These are phyloP conservation scores for Alternaria postmessia DNA, from an alignment of 2,329 filamentous ascomycete genomes.

Conservation along the genomic window DNA sequence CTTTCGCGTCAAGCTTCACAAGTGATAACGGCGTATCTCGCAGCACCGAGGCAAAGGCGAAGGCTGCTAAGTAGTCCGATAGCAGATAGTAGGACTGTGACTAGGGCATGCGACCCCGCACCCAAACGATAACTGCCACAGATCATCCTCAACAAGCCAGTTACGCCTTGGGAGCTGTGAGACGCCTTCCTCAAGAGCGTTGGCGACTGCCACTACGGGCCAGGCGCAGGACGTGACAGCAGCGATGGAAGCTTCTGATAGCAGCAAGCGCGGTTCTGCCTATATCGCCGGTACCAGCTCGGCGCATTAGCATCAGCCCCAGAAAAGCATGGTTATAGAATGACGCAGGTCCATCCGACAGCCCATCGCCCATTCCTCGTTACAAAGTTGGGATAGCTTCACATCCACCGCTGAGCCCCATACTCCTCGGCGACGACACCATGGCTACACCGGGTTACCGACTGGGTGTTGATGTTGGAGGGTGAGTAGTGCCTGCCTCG, in stretches of 20 bases:
- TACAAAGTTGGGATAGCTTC: slow-evolving; percentile 2
- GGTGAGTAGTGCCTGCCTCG: slow-evolving; percentile 31
- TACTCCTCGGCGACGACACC: background rate
- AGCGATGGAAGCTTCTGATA: background rate
- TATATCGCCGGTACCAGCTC: slow-evolving; percentile 13
- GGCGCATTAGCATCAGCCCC: slow-evolving; percentile 9
- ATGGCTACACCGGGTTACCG: slow-evolving; percentile 35
- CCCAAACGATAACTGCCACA: background rate
- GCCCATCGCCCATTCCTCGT: background rate
- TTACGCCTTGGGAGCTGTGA: background rate
- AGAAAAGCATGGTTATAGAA: slow-evolving; percentile 19
- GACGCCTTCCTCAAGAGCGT: background rate
- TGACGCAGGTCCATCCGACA: slow-evolving; percentile 15
- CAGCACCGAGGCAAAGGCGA: slow-evolving; percentile 1
- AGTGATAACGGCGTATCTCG: background rate
- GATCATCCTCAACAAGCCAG: slow-evolving; percentile 7
- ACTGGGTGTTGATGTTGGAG: slow-evolving; percentile 47
- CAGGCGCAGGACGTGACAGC: background rate
- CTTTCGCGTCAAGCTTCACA: background rate
- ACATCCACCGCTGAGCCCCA: background rate
- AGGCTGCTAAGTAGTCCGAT: background rate
- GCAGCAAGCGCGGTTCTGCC: background rate
- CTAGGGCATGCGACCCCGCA: slow-evolving; percentile 8
- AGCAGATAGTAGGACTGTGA: background rate
- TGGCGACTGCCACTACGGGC: background rate